phyloP scores from a whole-genome alignment of 257 asterid genomes.

The Mentha longifolia region DNA sequence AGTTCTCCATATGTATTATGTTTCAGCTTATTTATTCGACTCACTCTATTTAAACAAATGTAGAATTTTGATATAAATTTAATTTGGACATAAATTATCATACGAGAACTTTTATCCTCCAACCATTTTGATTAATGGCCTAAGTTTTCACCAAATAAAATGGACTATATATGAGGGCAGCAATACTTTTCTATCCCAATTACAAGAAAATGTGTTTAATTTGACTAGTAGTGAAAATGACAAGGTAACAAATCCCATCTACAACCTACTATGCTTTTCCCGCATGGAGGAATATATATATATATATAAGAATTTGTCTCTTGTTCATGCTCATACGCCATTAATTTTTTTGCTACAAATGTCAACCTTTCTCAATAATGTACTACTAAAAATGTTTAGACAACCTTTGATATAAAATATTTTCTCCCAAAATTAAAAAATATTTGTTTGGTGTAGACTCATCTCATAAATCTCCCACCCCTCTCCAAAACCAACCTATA shows the following conservation, averaged over 20 bases:
- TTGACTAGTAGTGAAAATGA: conserved; percentile 40
- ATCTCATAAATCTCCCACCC: not conserved
- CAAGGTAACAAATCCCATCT: conserved; percentile 37
- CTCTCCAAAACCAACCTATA: not conserved
- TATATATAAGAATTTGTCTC: conserved; percentile 4
- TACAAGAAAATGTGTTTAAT: too few relatives aligned
- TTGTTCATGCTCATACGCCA: conserved; percentile 38
- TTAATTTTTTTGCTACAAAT: not conserved
- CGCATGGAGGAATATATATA: conserved; percentile 14
- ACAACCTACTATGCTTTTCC: conserved; percentile 27
- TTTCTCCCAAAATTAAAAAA: not conserved
- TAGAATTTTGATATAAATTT: too few relatives aligned
- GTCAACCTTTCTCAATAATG: conserved; percentile 30
- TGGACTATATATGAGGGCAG: not conserved
- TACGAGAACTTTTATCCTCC: too few relatives aligned
- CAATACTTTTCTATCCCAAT: not conserved
- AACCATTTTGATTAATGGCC: too few relatives aligned
- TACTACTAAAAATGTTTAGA: not conserved
- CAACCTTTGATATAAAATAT: not conserved
- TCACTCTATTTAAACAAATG: too few relatives aligned
- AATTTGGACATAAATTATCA: too few relatives aligned
- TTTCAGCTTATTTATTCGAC: too few relatives aligned
- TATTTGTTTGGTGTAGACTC: not conserved
- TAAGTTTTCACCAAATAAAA: not conserved
- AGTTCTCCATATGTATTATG: too few relatives aligned